Evolutionary conservation across 352 stramenopile genomes (phyloP), one percentile per base, ranked within the genome.

Genomic region (Globisporangium perplexum): DNA sequence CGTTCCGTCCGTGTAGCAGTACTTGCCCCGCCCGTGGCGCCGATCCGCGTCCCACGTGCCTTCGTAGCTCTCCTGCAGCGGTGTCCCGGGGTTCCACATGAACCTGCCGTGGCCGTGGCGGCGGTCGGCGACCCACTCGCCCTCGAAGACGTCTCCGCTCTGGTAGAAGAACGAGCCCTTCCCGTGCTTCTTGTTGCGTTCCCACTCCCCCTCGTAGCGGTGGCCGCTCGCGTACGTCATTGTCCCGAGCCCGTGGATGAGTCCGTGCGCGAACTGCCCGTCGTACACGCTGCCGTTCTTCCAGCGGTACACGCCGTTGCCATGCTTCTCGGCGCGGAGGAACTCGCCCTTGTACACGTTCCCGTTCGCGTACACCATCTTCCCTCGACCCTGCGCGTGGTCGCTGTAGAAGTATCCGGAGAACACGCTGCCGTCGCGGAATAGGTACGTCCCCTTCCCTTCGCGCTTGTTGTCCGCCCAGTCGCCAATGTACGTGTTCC

Each of bases 141-240:
- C 88, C 1, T 74, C 56, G 43, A 95, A 96, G 17, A 78, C 65
- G 58, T 97, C 86, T 6, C 85, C 86, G 58, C 94, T 96, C 11
- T 70, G 68, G 53, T 90, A 96, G 8, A 52, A 47, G 48, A 96
- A 96, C 12, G 53, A 75, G 1, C 93, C 92, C 7, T 74, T 62
- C 0, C 93, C 93, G 42, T 97, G 65, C 41, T 86, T 87, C 51
- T 76, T 83, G 65, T 91, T 87, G 23, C 71, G 23, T 18, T 57
- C 30, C 81, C 83, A 94, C 14, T 75, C 28, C 0, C 83, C 83
- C 44, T 80, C 59, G 46, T 94, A 94, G 18, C 22, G 46, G 53
- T 91, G 76, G 0, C 82, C 81, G 31, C 66, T 86, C 8, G 79
- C 79, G 48, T 91, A 91, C 12, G 42, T 39, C 24, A 90, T 72